Base-by-base conservation (phyloP, 768 basidiomycete species). In the Russula sp. region DNA sequence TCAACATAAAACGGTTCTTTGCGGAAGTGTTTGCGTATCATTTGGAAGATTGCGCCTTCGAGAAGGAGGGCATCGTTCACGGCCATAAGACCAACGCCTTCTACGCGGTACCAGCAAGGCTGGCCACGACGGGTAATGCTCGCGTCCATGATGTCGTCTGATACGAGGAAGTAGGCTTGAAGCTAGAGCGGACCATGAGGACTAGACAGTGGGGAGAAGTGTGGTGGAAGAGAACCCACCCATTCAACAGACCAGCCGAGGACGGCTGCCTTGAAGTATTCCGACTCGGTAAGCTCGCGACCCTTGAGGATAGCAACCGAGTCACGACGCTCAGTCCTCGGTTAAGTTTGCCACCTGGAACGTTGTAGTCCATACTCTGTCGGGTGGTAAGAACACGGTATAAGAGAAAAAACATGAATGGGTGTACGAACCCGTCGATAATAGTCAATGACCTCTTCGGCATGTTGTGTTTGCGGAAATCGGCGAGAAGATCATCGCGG, bases 61-160 rank as follows among this genome's bases (percentile, higher is more conserved):
- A 98, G 87, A 90, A 98, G 92, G 82, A 97, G 94, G 1, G 92
- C 79, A 73, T 98, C 96, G 79, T 98, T 98, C 79, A 98, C 89
- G 5, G 96, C 94, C 67, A 97, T 85, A 76, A 87, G 86, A 52
- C 87, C 87, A 66, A 96, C 86, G 18, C 78, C 78, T 61, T 81
- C 79, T 46, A 84, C 74, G 54, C 79, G 83, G 79, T 96, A 98
- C 92, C 92, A 99, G 78, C 96, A 99, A 2, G 94, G 90, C 75
- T 97, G 95, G 5, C 89, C 88, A 11, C 96, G 88, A 28, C 96
- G 89, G 13, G 96, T 98, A 70, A 98, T 88, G 53, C 90, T 92
- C 22, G 82, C 75, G 73, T 99, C 96, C 97, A 99, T 99, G 71
- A 98, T 94, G 75, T 98, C 96, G 76, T 99, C 93, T 5, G 92